Percentiles rank a stretch among this genome's conserved stretches.
Evolutionary conservation across 1,139 yeast genomes (phyloP).

Genomic region (Suhomyces maxii): DNA sequence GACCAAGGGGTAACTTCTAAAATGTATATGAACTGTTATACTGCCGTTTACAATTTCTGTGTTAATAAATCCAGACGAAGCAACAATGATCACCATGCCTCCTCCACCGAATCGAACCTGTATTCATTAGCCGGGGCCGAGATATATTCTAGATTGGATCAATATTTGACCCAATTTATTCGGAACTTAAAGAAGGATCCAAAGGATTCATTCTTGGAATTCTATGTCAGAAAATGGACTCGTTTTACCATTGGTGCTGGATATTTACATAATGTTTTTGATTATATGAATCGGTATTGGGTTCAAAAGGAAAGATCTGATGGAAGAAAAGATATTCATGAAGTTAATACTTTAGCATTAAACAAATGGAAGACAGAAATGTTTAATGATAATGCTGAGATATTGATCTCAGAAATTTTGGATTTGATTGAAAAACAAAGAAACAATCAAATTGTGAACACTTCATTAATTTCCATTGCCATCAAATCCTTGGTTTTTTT

Average conservation of each 20-base stretch:
- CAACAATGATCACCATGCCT: constrained; percentile 25
- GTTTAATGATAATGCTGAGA: constrained; percentile 65
- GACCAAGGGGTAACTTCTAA: constrained; percentile 66
- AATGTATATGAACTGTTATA: constrained; percentile 73
- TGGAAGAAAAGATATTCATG: constrained; percentile 89
- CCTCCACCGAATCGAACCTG: constrained; percentile 27
- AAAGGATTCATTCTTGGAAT: constrained; percentile 73
- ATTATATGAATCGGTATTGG: constrained; percentile 97
- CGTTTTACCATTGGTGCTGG: constrained; percentile 91
- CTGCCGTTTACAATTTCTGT: constrained; percentile 93
- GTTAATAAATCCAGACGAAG: constrained; percentile 66
- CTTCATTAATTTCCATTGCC: constrained; percentile 66
- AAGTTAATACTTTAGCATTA: constrained; percentile 83
- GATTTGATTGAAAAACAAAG: constrained; percentile 77
- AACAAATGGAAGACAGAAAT: constrained; percentile 85
- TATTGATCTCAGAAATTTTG: constrained; percentile 69
- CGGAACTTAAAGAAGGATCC: constrained; percentile 47
- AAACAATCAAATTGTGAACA: constrained; percentile 73
- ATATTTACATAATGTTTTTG: constrained; percentile 88
- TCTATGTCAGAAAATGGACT: constrained; percentile 86
- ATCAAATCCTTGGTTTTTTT: constrained; percentile 79
- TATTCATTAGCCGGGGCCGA: constrained; percentile 79
- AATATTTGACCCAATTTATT: constrained; percentile 65
- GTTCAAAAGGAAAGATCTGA: constrained; percentile 94
- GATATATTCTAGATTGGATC: constrained; percentile 70